These are phyloP conservation scores for Trichophyton verrucosum DNA, from an alignment of 2,329 filamentous ascomycete species.

Conservation along the genomic window DNA sequence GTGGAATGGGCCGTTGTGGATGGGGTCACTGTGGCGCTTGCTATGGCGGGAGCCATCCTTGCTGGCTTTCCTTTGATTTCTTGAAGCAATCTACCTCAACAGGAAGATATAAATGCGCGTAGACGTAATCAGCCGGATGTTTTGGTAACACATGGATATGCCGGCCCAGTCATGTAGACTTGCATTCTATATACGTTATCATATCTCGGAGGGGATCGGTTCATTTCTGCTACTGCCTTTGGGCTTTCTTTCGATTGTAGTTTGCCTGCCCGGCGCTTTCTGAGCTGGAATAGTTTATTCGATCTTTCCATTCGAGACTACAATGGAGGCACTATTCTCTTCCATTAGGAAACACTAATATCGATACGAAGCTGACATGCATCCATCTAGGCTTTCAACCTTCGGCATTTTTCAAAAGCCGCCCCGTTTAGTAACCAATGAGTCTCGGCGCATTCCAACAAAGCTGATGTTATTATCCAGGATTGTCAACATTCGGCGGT, in stretches of 20 bases:
- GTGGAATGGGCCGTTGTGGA: neutral
- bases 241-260: neutral
- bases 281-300: neutral
- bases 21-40: neutral
- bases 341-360: neutral
- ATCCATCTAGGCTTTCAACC: neutral
- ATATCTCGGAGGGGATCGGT: neutral
- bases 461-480: neutral
- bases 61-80: neutral
- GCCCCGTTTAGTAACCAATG: neutral
- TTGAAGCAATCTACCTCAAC: neutral
- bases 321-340: neutral
- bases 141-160: neutral
- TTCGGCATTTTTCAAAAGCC: neutral
- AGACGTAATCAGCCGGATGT: neutral
- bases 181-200: neutral
- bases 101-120: neutral
- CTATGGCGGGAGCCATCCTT: neutral
- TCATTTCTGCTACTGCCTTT: neutral
- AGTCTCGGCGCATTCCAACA: neutral
- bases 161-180: neutral
- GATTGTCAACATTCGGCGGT: neutral
- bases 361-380: neutral
- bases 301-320: neutral
- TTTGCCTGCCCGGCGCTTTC: neutral